Conservation (phyloP, 2,329 filamentous ascomycete genomes). For the Phialophora tarda region DNA sequence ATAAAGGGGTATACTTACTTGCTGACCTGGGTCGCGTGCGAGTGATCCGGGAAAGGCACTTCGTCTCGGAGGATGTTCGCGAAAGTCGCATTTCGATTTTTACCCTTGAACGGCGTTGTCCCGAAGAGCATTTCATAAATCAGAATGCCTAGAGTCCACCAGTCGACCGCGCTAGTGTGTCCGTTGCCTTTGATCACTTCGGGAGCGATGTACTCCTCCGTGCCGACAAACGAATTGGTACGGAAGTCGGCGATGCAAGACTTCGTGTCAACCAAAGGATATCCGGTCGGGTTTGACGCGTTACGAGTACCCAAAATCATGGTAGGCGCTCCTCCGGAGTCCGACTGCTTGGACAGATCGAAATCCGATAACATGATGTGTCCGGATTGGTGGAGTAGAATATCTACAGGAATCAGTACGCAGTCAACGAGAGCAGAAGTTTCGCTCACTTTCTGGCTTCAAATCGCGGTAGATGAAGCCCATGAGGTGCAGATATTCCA, state of each 20-base stretch:
- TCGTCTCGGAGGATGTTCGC: slow-evolving; percentile 96
- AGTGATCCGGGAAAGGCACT: slow-evolving; percentile 91
- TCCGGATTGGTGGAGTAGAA: slow-evolving; percentile 96
- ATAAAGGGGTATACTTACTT: slow-evolving; percentile 68
- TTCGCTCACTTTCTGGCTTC: slow-evolving; percentile 85
- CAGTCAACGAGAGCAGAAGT: slow-evolving; percentile 8
- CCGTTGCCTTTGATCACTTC: slow-evolving; percentile 99
- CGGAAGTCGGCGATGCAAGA: slow-evolving; percentile 98
- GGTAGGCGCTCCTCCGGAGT: slow-evolving; percentile 90
- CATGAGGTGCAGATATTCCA: slow-evolving; percentile 98
- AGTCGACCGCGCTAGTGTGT: slow-evolving; percentile 97
- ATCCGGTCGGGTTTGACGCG: slow-evolving; percentile 80
- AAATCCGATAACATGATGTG: slow-evolving; percentile 99
- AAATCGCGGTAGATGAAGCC: slow-evolving; percentile 98
- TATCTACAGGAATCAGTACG: slow-evolving; percentile 69
- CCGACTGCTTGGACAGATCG: slow-evolving; percentile 96
- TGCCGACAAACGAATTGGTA: slow-evolving; percentile 97
- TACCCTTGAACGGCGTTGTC: slow-evolving; percentile 98
- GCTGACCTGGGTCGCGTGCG: slow-evolving; percentile 81
- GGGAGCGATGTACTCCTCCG: slow-evolving; percentile 97
- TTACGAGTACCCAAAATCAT: slow-evolving; percentile 92
- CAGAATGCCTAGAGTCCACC: slow-evolving; percentile 97
- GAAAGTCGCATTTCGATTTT: slow-evolving; percentile 97
- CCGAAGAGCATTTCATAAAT: slow-evolving; percentile 99
- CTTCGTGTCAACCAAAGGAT: slow-evolving; percentile 97